Percentiles rank a stretch among this genome's conserved stretches.
phyloP scores from a whole-genome alignment of 2,329 filamentous ascomycete genomes.

The Geoglossum cookeanum region DNA sequence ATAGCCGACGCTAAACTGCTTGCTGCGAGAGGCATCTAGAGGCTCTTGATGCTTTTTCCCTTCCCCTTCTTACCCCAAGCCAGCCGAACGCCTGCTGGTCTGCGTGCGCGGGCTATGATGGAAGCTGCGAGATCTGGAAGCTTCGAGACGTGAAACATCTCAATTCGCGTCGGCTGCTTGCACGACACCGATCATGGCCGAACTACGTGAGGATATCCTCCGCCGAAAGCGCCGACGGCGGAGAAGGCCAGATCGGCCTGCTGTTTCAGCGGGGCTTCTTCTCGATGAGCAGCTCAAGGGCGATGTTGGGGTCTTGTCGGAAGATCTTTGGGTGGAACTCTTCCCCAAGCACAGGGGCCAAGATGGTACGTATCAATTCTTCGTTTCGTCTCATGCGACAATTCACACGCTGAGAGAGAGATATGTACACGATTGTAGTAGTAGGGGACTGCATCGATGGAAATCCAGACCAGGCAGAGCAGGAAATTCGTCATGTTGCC shows the following conservation, averaged over 20 bases:
- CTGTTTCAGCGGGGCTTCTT: slow-evolving; percentile 61
- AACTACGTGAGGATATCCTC: not conserved
- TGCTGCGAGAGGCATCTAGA: too few species aligned
- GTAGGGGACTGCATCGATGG: not conserved
- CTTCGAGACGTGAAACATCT: not conserved
- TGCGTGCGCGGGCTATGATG: not conserved
- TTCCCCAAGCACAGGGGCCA: slow-evolving; percentile 33
- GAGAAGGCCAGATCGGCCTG: slow-evolving; percentile 41
- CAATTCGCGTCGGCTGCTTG: not conserved
- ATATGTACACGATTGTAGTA: not conserved
- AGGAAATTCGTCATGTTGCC: slow-evolving; percentile 42
- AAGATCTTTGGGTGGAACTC: slow-evolving; percentile 67
- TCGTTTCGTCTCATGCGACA: not conserved
- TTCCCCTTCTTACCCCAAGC: too few species aligned
- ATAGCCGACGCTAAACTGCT: too few species aligned
- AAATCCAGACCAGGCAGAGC: slow-evolving; percentile 11
- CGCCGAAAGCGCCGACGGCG: slow-evolving; percentile 1
- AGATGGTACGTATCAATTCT: not conserved
- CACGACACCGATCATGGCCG: not conserved
- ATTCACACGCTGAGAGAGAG: not conserved
- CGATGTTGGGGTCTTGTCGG: slow-evolving; percentile 69
- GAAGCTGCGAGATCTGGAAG: not conserved
- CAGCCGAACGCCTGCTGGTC: not conserved
- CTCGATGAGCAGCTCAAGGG: slow-evolving; percentile 73
- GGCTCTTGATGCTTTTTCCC: too few species aligned